A percentile compares a stretch with the other conserved stretches of the same genome.
These are phyloP conservation scores for Blastomyces gilchristii DNA, from an alignment of 2,329 filamentous ascomycete genomes.

Conservation along the genomic window DNA sequence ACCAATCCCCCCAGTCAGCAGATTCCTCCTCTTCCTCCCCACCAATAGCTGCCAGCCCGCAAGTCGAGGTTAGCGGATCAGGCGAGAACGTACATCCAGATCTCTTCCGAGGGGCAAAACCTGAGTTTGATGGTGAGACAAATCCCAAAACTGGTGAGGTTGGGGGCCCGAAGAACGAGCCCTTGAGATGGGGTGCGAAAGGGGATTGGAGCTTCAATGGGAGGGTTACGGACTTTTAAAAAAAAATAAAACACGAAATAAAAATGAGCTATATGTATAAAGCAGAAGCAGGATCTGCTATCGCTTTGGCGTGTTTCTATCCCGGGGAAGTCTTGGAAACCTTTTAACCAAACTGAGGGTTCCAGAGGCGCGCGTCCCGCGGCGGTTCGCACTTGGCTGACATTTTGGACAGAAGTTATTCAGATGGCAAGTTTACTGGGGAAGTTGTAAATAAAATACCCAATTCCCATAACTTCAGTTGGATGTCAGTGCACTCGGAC, in stretches of 20 bases:
- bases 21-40: conserved; percentile 11
- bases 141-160: conserved; percentile 95
- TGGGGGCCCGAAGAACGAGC: conserved; percentile 95
- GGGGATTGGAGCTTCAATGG: conserved; percentile 94
- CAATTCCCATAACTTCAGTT: neutral
- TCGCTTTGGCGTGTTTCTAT: neutral
- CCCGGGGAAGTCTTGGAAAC: neutral
- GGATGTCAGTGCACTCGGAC: neutral
- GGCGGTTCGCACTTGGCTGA: neutral
- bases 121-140: conserved; percentile 83
- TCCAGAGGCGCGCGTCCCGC: neutral
- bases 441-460: neutral
- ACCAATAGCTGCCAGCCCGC: conserved; percentile 32
- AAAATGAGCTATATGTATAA: neutral
- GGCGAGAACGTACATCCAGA: conserved; percentile 57
- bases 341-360: neutral
- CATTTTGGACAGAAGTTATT: neutral
- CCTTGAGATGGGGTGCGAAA: conserved; percentile 67
- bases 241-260: neutral
- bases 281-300: neutral
- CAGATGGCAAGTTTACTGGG: neutral
- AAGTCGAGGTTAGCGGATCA: neutral
- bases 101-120: conserved; percentile 63
- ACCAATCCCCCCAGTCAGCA: conserved; percentile 39
- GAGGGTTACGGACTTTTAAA: conserved; percentile 77